Percentiles rank a stretch among this genome's conserved stretches.
phyloP scores from a whole-genome alignment of 352 stramenopile genomes.

The Globisporangium iwayamae region DNA sequence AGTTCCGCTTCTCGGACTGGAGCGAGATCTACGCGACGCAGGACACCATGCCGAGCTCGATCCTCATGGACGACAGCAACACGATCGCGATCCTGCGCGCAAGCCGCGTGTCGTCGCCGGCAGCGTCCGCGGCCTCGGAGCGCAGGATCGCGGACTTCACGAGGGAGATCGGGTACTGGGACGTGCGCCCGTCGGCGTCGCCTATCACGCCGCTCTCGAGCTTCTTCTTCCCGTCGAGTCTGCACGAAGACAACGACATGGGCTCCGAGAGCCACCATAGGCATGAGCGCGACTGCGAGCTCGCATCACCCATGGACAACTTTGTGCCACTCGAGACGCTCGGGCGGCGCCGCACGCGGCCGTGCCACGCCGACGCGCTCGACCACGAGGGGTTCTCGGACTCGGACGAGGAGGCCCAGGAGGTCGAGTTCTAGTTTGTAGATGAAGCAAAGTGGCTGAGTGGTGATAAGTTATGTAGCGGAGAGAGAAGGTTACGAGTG shows the following conservation, averaged over 20 bases:
- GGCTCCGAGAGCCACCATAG: neutral
- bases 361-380: constrained; percentile 12
- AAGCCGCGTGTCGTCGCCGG: constrained; percentile 34
- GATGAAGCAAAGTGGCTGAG: neutral
- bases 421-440: constrained; percentile 14
- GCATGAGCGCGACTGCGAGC: constrained; percentile 4
- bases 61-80: constrained; percentile 35
- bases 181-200: constrained; percentile 40
- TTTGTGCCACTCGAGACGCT: constrained; percentile 41
- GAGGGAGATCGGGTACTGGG: constrained; percentile 42
- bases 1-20: constrained; percentile 40
- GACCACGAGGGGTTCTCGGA: constrained; percentile 6
- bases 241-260: constrained; percentile 5
- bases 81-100: constrained; percentile 47
- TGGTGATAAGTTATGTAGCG: constrained; percentile 3
- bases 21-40: constrained; percentile 41
- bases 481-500: neutral
- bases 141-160: constrained; percentile 45
- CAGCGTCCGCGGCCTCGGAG: constrained; percentile 18
- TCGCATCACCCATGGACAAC: constrained; percentile 26
- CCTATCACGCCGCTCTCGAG: constrained; percentile 46
- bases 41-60: constrained; percentile 30
- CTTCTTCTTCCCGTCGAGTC: constrained; percentile 29
- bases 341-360: constrained; percentile 14
- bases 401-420: constrained; percentile 14